These are phyloP conservation scores for Talaromyces verruculosus DNA, from an alignment of 2,329 filamentous ascomycete species.

Conservation along the genomic window DNA sequence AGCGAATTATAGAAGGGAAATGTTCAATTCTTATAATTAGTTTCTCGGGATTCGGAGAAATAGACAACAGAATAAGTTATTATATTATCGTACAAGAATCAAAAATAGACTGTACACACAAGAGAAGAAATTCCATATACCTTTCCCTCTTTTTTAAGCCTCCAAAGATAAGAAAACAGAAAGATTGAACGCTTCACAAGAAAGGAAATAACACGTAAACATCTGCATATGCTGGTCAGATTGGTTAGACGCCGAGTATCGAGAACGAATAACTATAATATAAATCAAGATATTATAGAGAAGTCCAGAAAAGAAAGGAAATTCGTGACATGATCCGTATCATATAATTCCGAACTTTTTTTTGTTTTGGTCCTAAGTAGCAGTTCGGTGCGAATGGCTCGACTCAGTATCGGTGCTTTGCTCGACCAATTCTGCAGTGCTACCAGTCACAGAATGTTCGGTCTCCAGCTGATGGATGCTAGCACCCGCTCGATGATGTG, in stretches of 20 bases:
- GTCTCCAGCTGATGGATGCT: constrained; percentile 47
- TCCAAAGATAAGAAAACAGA: constrained; percentile 6
- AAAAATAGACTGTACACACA: constrained; percentile 9
- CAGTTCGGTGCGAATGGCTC: not conserved
- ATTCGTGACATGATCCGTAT: constrained; percentile 18
- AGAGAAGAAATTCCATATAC: constrained; percentile 6
- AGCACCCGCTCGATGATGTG: constrained; percentile 50
- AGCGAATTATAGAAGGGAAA: not conserved
- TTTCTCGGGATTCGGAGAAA: not conserved
- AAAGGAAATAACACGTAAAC: not conserved
- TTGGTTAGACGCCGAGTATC: not conserved
- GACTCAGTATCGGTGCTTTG: constrained; percentile 25
- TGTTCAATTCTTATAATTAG: not conserved
- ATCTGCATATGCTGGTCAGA: not conserved
- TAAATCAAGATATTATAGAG: not conserved
- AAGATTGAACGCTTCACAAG: constrained; percentile 14
- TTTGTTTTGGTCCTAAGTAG: not conserved
- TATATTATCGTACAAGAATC: constrained; percentile 19
- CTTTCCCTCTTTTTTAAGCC: constrained; percentile 15
- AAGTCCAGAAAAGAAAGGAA: constrained; percentile 10
- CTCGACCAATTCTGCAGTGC: constrained; percentile 47
- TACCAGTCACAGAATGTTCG: constrained; percentile 42
- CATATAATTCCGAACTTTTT: constrained; percentile 5
- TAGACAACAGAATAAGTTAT: not conserved
- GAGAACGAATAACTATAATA: constrained; percentile 6